These are phyloP conservation scores for Beauveria rudraprayagi DNA, from an alignment of 2,329 filamentous ascomycete species.

Conservation along the genomic window DNA sequence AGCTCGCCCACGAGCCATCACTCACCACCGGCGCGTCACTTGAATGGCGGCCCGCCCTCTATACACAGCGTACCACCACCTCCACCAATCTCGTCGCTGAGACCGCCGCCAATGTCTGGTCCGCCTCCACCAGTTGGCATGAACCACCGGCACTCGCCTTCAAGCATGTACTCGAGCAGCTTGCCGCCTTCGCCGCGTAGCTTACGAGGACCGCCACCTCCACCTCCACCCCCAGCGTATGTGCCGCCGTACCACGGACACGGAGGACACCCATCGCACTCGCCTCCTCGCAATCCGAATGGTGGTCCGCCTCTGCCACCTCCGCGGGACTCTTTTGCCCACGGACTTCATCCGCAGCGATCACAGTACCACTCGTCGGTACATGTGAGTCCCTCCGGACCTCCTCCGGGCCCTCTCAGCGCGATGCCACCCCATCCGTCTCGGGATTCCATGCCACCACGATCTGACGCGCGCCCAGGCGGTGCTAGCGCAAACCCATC, in stretches of 20 bases:
- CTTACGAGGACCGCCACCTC: slow-evolving; percentile 29
- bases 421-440: slow-evolving; percentile 22
- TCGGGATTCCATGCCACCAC: slow-evolving; percentile 25
- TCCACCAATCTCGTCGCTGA: slow-evolving; percentile 30
- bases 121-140: slow-evolving; percentile 34
- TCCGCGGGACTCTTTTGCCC: slow-evolving; percentile 28
- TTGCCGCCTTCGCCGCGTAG: slow-evolving; percentile 42
- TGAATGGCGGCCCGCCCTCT: slow-evolving; percentile 40
- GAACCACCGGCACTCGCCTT: slow-evolving; percentile 26
- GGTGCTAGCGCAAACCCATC: slow-evolving; percentile 75
- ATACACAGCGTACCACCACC: slow-evolving; percentile 22
- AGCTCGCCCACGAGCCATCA: slow-evolving; percentile 41
- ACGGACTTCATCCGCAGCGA: slow-evolving; percentile 34
- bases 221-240: slow-evolving; percentile 31
- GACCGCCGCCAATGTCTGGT: slow-evolving; percentile 39
- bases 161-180: slow-evolving; percentile 32
- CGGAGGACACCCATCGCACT: background rate
- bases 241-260: slow-evolving; percentile 25
- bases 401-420: slow-evolving; percentile 31
- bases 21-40: slow-evolving; percentile 37
- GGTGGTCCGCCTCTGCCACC: slow-evolving; percentile 27
- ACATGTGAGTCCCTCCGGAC: slow-evolving; percentile 33
- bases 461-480: slow-evolving; percentile 38
- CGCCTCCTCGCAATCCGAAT: slow-evolving; percentile 21
- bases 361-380: slow-evolving; percentile 31